phyloP scores from a whole-genome alignment of 2,329 filamentous ascomycete species.

The Pezizomycotina sp. region DNA sequence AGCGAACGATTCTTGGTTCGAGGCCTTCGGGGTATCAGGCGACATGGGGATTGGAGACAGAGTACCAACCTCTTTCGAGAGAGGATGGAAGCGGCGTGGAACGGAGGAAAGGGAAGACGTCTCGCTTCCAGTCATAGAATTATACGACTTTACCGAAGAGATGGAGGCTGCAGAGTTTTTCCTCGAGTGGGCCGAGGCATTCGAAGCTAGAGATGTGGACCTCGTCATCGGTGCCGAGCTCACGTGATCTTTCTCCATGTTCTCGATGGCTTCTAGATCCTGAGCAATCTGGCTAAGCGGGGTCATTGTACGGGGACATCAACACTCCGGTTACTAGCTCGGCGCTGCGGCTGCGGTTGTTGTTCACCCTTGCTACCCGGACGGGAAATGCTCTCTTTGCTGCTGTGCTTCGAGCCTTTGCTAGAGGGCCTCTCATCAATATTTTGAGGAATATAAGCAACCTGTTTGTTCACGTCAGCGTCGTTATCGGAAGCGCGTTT shows the following conservation, averaged over 20 bases:
- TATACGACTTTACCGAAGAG: constrained; percentile 35
- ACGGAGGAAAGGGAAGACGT: constrained; percentile 30
- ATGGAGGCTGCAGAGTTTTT: constrained; percentile 43
- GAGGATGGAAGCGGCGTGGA: constrained; percentile 22
- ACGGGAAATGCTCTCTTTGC: no score
- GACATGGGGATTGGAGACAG: no score
- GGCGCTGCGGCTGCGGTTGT: no score
- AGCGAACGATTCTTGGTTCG: no score
- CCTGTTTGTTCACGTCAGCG: constrained; percentile 22
- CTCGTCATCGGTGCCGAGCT: constrained; percentile 13
- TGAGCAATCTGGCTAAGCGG: constrained; percentile 59
- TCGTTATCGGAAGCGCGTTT: constrained; percentile 19
- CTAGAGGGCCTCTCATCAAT: no score
- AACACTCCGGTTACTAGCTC: no score
- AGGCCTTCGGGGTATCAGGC: constrained; percentile 27
- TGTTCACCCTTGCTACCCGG: no score
- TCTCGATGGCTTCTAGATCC: constrained; percentile 48
- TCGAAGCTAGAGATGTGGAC: constrained; percentile 21
- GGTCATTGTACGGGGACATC: constrained; percentile 49
- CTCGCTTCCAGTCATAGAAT: constrained; percentile 26
- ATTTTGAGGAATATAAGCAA: no score
- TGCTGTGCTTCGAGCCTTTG: no score
- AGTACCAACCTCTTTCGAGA: constrained; percentile 25
- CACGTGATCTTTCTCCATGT: constrained; percentile 24
- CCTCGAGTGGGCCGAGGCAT: constrained; percentile 14